These are phyloP conservation scores for Onygenales sp. DNA, from an alignment of 2,329 filamentous ascomycete species.

Conservation along the genomic window DNA sequence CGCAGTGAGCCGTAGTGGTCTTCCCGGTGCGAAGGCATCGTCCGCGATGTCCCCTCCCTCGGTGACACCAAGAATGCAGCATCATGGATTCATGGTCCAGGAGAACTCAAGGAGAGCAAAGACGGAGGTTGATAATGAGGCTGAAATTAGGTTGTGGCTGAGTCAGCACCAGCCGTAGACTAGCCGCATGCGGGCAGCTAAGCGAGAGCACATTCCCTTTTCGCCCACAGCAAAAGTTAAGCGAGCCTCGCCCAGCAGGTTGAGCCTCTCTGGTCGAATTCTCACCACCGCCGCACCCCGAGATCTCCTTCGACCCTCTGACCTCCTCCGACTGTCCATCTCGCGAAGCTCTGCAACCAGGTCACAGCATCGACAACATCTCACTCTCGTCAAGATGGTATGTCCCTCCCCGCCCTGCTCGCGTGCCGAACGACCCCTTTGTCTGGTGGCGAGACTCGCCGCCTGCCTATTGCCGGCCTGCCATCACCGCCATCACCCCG, in stretches of 20 bases:
- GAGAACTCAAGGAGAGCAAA: not conserved
- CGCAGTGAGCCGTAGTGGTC: no score
- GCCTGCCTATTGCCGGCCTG: not conserved
- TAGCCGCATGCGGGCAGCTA: constrained; percentile 19
- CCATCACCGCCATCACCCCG: constrained; percentile 8
- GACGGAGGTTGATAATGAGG: not conserved
- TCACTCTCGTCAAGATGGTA: constrained; percentile 36
- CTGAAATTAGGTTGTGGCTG: not conserved
- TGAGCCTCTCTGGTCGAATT: not conserved
- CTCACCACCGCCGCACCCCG: not conserved
- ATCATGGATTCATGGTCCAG: no score
- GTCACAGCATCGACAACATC: constrained; percentile 31
- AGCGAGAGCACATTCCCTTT: constrained; percentile 33
- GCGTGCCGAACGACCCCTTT: not conserved
- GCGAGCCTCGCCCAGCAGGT: not conserved
- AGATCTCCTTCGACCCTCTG: constrained; percentile 12
- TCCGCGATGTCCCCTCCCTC: no score
- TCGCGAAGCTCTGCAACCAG: constrained; percentile 27
- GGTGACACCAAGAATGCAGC: no score
- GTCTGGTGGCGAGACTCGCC: not conserved
- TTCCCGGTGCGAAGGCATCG: no score
- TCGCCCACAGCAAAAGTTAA: not conserved
- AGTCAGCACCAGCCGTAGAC: not conserved
- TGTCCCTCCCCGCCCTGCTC: constrained; percentile 12
- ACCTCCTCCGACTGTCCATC: constrained; percentile 19